Base-by-base conservation (phyloP, 805 yeast species). In the Ogataea philodendri region DNA sequence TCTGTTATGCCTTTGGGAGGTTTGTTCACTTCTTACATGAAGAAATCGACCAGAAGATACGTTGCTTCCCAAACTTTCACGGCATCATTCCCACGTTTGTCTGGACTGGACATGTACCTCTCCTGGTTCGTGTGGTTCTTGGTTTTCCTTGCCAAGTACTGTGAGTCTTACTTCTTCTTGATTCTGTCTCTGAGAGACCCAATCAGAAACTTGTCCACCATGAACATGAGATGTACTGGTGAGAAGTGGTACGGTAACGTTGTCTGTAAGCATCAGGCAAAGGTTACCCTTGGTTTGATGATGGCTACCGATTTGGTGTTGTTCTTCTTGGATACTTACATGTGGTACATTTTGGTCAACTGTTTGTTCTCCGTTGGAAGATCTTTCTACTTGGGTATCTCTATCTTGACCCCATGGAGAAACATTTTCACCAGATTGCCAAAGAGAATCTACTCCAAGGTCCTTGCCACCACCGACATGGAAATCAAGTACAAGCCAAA, bases 401-500 rank as follows among this genome's bases (percentile, higher is more conserved):
- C 99, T 29, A 90, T 93, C 49, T 79, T 89, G 73, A 93, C 99
- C 26, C 99, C 99, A 45, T 93, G 99, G 99, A 86, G 97, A 78
- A 93, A 94, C 64, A 89, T 93, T 53, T 93, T 90, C 74, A 81
- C 96, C 36, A 82, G 99, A 67, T 72, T 93, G 62, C 99, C 99
- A 62, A 93, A 93, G 81, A 87, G 99, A 80, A 87, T 93, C 51
- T 94, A 93, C 74, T 87, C 97, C 38, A 93, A 93, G 78, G 82
- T 93, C 49, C 77, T 93, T 67, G 97, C 97, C 30, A 93, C 99
- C 22, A 85, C 96, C 49, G 97, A 93, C 63, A 90, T 94, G 98
- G 97, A 93, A 70, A 87, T 90, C 61, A 90, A 93, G 72, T 93
- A 93, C 70, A 90, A 93, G 69, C 97, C 98, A 51, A 93, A 93